Percentiles rank a stretch among this genome's conserved stretches.
Conservation (phyloP, 2,329 filamentous ascomycete species). For the Ophiostoma novo-ulmi region DNA sequence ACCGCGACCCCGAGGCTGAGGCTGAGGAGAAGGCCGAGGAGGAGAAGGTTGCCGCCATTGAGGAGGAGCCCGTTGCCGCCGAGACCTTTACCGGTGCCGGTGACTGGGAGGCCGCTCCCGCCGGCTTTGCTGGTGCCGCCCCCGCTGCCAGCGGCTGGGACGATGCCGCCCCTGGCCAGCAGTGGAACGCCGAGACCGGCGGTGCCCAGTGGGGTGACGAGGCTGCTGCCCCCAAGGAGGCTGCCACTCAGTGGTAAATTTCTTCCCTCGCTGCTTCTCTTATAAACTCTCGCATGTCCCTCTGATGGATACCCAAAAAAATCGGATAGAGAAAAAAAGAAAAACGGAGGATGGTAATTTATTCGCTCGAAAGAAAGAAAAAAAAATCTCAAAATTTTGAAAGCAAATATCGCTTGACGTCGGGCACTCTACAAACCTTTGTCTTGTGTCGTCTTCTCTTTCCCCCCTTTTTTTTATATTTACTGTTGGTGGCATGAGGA, state of each 20-base stretch:
- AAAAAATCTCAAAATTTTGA: constrained; percentile 16
- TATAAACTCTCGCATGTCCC: not conserved
- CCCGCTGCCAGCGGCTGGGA: constrained; percentile 46
- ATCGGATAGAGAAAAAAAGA: constrained; percentile 19
- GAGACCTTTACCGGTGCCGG: constrained; percentile 65
- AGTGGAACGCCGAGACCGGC: constrained; percentile 62
- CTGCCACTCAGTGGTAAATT: constrained; percentile 46
- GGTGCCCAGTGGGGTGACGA: constrained; percentile 52
- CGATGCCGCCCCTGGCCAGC: constrained; percentile 60
- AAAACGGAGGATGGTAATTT: constrained; percentile 18
- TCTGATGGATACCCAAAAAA: constrained; percentile 7
- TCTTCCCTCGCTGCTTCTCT: not conserved
- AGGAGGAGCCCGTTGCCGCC: constrained; percentile 75
- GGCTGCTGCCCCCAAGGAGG: constrained; percentile 41
- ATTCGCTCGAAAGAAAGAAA: constrained; percentile 21
- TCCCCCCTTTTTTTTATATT: constrained; percentile 17
- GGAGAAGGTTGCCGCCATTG: constrained; percentile 81
- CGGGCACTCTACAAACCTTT: constrained; percentile 1
- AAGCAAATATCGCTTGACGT: constrained; percentile 14
- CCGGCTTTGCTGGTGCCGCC: constrained; percentile 60
- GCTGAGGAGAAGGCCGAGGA: constrained; percentile 95
- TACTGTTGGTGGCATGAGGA: constrained; percentile 22
- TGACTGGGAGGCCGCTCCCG: constrained; percentile 82
- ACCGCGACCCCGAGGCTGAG: constrained; percentile 99
- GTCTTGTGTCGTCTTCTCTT: constrained; percentile 19